Base-by-base conservation (phyloP, 306 rosid genomes). In the Vachellia collinsii region DNA sequence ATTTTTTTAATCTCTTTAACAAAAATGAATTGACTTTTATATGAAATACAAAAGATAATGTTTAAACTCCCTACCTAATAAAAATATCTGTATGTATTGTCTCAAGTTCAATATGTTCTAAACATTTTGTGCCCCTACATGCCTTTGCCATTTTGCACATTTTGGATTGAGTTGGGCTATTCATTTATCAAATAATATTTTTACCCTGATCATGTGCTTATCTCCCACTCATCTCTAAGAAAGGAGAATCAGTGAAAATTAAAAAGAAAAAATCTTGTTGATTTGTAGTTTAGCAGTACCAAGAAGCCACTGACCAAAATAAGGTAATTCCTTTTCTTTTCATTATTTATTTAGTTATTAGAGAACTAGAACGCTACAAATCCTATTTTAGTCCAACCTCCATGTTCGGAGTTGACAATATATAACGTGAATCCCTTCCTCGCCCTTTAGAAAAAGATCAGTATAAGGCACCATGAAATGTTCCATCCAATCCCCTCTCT, bases 131-230 rank as follows among this genome's bases (percentile, higher is more conserved):
- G 22, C 14, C 23, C 77, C 64, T 14, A 3, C 29, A 4, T 50
- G 34, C 4, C 43, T 16, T 11, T 51, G 77, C n/a, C 25, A 22
- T 9, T 50, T 50, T 51, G 64, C 64, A 17, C 9, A 19, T 53
- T 72, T 72, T n/a, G 3, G 3, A n/a, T 56, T 29, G 53, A 48
- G 5, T 9, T 14, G n/a, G 46, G 8, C 38, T 5, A 19, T 48
- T 72, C 29, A 34, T 8, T 48, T 16, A 36, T 11, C 29, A 23
- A 71, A 29, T 48, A 36, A 29, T 29, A 29, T 29, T 50, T 29
- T 70, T 17, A 48, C 76, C 58, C 36, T 29, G 13, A 53, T 8
- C 62, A 72, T 51, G 77, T 72, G 54, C 76, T 72, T 48, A 48
- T 48, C 23, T 34, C 64, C 61, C 34, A 29, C 63, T 11, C 19